phyloP scores from a whole-genome alignment of 345 rosid species.

The Hibiscus mutabilis region DNA sequence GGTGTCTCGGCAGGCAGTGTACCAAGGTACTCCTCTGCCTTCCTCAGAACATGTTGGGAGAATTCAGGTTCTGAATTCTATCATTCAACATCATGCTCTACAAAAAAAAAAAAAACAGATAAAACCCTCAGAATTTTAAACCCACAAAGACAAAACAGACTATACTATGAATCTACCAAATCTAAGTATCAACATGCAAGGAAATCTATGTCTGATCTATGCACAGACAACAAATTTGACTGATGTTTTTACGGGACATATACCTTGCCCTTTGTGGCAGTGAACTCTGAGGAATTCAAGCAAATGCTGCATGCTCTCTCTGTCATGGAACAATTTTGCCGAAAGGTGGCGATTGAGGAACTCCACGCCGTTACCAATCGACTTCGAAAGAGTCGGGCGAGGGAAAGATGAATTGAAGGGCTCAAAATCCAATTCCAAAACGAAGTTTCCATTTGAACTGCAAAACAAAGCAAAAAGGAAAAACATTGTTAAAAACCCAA shows the following conservation, averaged over 20 bases:
- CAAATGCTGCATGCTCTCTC: slow-evolving; percentile 84
- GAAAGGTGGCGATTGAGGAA: slow-evolving; percentile 97
- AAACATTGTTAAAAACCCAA: background rate
- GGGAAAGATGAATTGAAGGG: slow-evolving; percentile 87
- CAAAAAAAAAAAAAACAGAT: background rate
- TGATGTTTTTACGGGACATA: background rate
- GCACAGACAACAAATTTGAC: background rate
- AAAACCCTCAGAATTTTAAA: background rate
- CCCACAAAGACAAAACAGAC: background rate
- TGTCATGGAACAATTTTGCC: slow-evolving; percentile 89
- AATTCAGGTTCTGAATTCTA: slow-evolving; percentile 53
- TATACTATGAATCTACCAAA: slow-evolving; percentile 42
- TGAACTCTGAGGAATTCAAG: slow-evolving; percentile 85
- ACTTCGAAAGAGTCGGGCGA: slow-evolving; percentile 81
- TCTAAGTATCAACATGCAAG: background rate
- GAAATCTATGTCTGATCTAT: background rate
- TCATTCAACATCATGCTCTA: slow-evolving; percentile 83
- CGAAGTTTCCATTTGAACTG: slow-evolving; percentile 74
- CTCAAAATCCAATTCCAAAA: slow-evolving; percentile 91
- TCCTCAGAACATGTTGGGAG: slow-evolving; percentile 64
- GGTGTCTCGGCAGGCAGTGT: slow-evolving; percentile 47
- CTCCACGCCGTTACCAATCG: slow-evolving; percentile 92
- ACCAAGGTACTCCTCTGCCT: slow-evolving; percentile 80
- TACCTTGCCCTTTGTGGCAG: slow-evolving; percentile 79
- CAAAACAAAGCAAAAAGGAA: slow-evolving; percentile 1